A percentile compares a stretch with the other conserved stretches of the same genome.
These are phyloP conservation scores for Mercurialis annua DNA, from an alignment of 345 rosid species.

Conservation along the genomic window DNA sequence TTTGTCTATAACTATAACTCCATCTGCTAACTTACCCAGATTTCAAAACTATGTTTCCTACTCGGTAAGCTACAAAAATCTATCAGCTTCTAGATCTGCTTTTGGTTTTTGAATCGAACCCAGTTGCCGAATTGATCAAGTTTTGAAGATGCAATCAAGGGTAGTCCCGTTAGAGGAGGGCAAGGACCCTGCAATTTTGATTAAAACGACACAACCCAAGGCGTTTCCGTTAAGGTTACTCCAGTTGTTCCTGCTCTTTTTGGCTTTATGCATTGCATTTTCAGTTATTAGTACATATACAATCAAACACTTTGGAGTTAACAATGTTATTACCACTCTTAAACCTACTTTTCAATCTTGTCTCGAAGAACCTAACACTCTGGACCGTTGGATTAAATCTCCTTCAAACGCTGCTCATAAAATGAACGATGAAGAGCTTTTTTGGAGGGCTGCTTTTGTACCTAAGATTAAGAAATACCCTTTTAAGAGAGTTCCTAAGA, in stretches of 20 bases:
- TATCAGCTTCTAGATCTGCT: slow-evolving; percentile 25
- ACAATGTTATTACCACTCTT: slow-evolving; percentile 40
- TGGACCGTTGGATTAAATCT: slow-evolving; percentile 61
- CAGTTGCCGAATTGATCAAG: slow-evolving; percentile 18
- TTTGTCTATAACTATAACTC: slow-evolving; percentile 2
- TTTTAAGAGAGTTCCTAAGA: slow-evolving; percentile 67
- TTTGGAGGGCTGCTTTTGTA: slow-evolving; percentile 82
- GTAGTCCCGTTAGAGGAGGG: slow-evolving; percentile 63
- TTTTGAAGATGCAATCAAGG: slow-evolving; percentile 54
- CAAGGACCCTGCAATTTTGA: slow-evolving; percentile 42
- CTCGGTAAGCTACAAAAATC: not conserved
- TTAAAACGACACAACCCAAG: slow-evolving; percentile 45
- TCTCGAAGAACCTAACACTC: slow-evolving; percentile 31
- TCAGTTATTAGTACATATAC: slow-evolving; percentile 66
- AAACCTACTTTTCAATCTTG: slow-evolving; percentile 53
- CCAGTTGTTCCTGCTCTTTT: slow-evolving; percentile 47
- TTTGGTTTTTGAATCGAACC: slow-evolving; percentile 18
- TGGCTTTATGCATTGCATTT: slow-evolving; percentile 51
- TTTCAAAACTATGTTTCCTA: slow-evolving; percentile 6
- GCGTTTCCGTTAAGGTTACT: slow-evolving; percentile 50
- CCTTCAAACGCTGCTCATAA: slow-evolving; percentile 56
- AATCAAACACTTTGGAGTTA: slow-evolving; percentile 55
- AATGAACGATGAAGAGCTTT: slow-evolving; percentile 72
- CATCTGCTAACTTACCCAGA: slow-evolving; percentile 4
- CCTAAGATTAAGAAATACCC: slow-evolving; percentile 67